Conservation (phyloP, 441 rosid genomes). For the Kokia cookei region DNA sequence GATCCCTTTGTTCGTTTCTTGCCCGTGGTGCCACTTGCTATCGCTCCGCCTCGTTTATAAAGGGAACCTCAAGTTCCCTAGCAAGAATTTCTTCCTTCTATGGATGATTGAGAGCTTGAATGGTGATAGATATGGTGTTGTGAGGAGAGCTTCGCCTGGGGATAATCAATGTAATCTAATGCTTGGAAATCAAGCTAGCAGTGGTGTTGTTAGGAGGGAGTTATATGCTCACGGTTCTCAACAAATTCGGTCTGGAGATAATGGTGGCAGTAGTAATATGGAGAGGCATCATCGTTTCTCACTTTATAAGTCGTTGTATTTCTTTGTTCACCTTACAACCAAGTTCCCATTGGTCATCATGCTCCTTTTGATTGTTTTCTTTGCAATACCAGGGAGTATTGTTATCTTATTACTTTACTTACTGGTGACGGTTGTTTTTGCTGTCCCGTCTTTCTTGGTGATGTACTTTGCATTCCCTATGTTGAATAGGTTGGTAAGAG, state of each 20-base stretch:
- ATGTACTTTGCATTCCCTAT: slow-evolving; percentile 73
- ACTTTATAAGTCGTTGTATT: slow-evolving; percentile 51
- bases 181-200: slow-evolving; percentile 29
- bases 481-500: slow-evolving; percentile 79
- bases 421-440: slow-evolving; percentile 62
- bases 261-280: slow-evolving; percentile 15
- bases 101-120: slow-evolving; percentile 93
- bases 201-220: slow-evolving; percentile 20
- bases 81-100: slow-evolving; percentile 69
- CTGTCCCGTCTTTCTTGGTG: slow-evolving; percentile 61
- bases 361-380: slow-evolving; percentile 56
- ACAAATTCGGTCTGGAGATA: slow-evolving; percentile 12
- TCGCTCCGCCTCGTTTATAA: slow-evolving; percentile 60
- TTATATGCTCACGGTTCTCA: slow-evolving; percentile 22
- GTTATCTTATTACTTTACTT: slow-evolving; percentile 64
- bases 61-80: slow-evolving; percentile 64
- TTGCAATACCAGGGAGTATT: slow-evolving; percentile 75
- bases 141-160: slow-evolving; percentile 18
- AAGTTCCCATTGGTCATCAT: slow-evolving; percentile 71
- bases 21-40: slow-evolving; percentile 80
- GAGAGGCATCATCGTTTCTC: slow-evolving; percentile 51
- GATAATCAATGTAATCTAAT: slow-evolving; percentile 28
- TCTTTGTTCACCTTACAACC: slow-evolving; percentile 64
- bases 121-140: slow-evolving; percentile 47
- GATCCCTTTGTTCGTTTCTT: slow-evolving; percentile 67